phyloP scores from a whole-genome alignment of 1,284 basidiomycete genomes.

The Schizophyllum amplum region DNA sequence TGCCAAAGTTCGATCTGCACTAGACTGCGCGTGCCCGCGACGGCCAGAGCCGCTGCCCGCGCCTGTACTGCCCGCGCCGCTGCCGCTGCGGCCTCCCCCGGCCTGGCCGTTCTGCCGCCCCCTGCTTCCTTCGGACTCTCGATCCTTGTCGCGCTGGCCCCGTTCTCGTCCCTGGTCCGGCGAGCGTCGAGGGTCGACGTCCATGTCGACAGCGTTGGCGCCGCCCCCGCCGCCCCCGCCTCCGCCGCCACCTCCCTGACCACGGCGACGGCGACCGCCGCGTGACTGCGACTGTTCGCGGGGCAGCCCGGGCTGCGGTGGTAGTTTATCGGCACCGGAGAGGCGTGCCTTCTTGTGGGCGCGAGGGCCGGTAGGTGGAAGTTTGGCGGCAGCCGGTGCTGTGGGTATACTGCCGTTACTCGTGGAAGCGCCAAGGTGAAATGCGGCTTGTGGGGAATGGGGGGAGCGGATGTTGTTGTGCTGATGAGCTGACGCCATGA shows the following conservation, averaged over 20 bases:
- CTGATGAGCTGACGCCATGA: slow-evolving; percentile 37
- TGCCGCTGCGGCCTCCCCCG: not conserved
- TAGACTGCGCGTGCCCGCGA: not conserved
- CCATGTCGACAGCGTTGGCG: not conserved
- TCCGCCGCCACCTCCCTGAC: not conserved
- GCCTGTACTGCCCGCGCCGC: not conserved
- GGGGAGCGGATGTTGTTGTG: slow-evolving; percentile 28
- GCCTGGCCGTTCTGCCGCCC: not conserved
- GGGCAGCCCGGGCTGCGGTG: slow-evolving; percentile 6
- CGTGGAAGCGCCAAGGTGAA: not conserved
- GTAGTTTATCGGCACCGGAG: slow-evolving; percentile 38
- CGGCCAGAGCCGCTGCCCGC: not conserved
- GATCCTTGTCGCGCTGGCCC: not conserved
- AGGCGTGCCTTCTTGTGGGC: slow-evolving; percentile 70
- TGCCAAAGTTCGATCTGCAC: not conserved
- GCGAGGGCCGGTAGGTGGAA: slow-evolving; percentile 66
- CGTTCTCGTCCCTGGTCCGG: not conserved
- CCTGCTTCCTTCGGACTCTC: not conserved
- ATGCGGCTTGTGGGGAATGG: slow-evolving; percentile 16
- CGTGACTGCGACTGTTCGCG: not conserved
- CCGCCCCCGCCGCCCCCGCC: not conserved
- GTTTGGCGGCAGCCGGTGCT: slow-evolving; percentile 33
- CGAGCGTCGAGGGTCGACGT: not conserved
- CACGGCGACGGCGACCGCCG: not conserved
- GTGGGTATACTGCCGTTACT: slow-evolving; percentile 17